A percentile compares a stretch with the other conserved stretches of the same genome.
These are phyloP conservation scores for Inonotus hispidus DNA, from an alignment of 1,284 basidiomycete species.

Conservation along the genomic window DNA sequence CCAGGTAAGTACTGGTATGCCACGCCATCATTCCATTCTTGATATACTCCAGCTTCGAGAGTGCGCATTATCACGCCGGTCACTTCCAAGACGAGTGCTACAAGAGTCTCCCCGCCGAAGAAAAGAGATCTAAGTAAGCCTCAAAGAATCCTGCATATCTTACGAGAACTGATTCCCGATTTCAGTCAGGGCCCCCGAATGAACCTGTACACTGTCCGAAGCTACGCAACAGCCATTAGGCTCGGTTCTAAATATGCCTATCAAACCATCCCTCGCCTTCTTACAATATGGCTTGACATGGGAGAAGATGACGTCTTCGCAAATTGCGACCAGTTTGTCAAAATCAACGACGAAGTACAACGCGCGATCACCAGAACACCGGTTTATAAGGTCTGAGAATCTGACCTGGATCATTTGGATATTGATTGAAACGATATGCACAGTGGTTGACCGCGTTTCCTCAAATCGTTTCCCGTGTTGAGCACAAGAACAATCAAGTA, in stretches of 20 bases:
- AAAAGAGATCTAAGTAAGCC: constrained; percentile 48
- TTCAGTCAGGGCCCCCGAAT: constrained; percentile 49
- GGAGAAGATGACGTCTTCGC: constrained; percentile 55
- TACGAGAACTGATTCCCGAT: background rate
- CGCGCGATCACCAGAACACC: constrained; percentile 58
- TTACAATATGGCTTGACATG: constrained; percentile 94
- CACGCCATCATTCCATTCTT: constrained; percentile 4
- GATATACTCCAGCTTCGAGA: constrained; percentile 65
- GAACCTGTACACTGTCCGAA: constrained; percentile 59
- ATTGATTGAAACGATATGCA: constrained; percentile 2
- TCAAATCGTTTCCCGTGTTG: constrained; percentile 94
- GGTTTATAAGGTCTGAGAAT: constrained; percentile 63
- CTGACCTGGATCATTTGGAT: background rate
- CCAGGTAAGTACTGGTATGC: constrained; percentile 47
- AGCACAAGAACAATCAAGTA: constrained; percentile 71
- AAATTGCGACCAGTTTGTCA: constrained; percentile 40
- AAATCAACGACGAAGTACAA: constrained; percentile 52
- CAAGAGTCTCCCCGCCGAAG: constrained; percentile 45
- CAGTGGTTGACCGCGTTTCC: constrained; percentile 97
- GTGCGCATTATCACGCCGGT: constrained; percentile 80
- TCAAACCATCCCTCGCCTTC: constrained; percentile 89
- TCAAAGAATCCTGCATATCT: constrained; percentile 20
- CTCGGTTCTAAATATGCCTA: constrained; percentile 95
- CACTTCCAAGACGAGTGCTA: constrained; percentile 80
- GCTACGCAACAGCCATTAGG: constrained; percentile 73